A percentile compares a stretch with the other conserved stretches of the same genome.
These are phyloP conservation scores for Dianthus caryophyllus DNA, from an alignment of 148 eudicot species.

Conservation along the genomic window DNA sequence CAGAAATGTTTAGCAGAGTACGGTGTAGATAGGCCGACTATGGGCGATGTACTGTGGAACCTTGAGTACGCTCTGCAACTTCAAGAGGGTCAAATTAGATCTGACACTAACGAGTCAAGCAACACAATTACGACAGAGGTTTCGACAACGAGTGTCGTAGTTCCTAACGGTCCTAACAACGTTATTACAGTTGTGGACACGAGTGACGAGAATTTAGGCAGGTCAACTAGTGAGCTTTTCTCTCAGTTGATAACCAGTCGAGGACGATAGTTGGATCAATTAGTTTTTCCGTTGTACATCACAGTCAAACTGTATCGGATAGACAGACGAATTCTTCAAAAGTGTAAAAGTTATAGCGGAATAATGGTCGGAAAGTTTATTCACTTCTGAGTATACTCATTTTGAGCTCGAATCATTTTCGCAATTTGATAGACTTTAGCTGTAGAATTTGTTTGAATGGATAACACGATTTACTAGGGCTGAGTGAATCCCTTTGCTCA, in stretches of 20 bases:
- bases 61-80: slow-evolving; percentile 78
- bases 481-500: too few species aligned
- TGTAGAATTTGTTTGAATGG: too few species aligned
- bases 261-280: slow-evolving; percentile 61
- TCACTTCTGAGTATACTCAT: not conserved
- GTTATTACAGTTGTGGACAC: slow-evolving; percentile 19
- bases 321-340: not conserved
- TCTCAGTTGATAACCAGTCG: slow-evolving; percentile 72
- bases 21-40: slow-evolving; percentile 88
- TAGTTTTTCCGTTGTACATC: slow-evolving; percentile 5
- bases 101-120: slow-evolving; percentile 27
- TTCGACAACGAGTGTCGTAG: slow-evolving; percentile 28
- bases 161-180: slow-evolving; percentile 24
- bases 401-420: not conserved
- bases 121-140: slow-evolving; percentile 25
- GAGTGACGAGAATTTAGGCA: slow-evolving; percentile 42
- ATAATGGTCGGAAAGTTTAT: not conserved
- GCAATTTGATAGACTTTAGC: too few species aligned
- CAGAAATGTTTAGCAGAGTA: slow-evolving; percentile 88
- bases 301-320: not conserved
- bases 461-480: not conserved
- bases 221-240: slow-evolving; percentile 57
- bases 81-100: slow-evolving; percentile 44
- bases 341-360: slow-evolving; percentile 9
- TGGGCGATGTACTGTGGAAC: slow-evolving; percentile 96